Conservation (phyloP, 768 basidiomycete genomes). For the Tephrocybe sp. region DNA sequence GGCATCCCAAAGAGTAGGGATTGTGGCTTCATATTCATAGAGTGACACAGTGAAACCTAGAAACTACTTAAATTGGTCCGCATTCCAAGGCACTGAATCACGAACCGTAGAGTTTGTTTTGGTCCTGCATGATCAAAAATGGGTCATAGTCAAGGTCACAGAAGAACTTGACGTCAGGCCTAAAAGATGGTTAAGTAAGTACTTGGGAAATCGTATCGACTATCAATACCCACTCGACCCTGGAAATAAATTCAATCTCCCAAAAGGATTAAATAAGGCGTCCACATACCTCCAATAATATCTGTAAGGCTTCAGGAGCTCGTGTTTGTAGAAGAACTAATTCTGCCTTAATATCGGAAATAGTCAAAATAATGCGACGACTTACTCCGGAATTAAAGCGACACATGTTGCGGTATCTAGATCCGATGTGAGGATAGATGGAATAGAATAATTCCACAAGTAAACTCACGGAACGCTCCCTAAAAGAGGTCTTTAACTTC, state of each 20-base stretch:
- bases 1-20: constrained; percentile 81
- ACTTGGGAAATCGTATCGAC: neutral
- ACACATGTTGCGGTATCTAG: constrained; percentile 93
- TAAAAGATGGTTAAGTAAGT: constrained; percentile 27
- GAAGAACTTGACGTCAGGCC: constrained; percentile 85
- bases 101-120: constrained; percentile 81
- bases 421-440: neutral
- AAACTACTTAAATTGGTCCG: neutral
- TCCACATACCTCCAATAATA: constrained; percentile 76
- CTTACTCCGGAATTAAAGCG: constrained; percentile 91
- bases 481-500: constrained; percentile 25
- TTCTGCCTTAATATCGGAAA: neutral
- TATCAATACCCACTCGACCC: constrained; percentile 44
- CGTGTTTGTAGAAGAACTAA: constrained; percentile 87
- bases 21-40: constrained; percentile 82
- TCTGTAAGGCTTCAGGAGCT: constrained; percentile 73
- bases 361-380: constrained; percentile 9
- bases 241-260: constrained; percentile 12
- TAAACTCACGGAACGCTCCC: constrained; percentile 73
- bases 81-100: neutral
- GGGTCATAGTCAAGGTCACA: constrained; percentile 89
- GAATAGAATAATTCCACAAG: neutral
- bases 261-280: neutral
- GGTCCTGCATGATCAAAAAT: constrained; percentile 84
- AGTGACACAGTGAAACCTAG: constrained; percentile 81